A percentile compares a stretch with the other conserved stretches of the same genome.
phyloP scores from a whole-genome alignment of 1,284 basidiomycete genomes.

The Ustilago curta region DNA sequence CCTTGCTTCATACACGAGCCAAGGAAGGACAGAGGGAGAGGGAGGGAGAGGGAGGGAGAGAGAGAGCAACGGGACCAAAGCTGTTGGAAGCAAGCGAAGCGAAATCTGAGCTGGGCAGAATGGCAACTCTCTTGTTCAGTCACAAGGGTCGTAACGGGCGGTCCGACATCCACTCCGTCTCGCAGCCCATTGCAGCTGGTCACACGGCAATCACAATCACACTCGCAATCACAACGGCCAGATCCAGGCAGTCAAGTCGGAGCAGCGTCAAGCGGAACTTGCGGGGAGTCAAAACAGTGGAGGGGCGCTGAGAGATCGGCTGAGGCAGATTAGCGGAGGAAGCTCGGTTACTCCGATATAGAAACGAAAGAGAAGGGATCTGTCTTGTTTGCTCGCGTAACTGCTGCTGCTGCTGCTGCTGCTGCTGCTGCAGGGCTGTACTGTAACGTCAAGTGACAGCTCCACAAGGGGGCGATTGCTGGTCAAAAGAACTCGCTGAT shows the following conservation, averaged over 20 bases:
- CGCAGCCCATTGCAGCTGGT: too few relatives aligned
- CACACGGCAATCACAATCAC: not conserved
- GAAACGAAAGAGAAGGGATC: not conserved
- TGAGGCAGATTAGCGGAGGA: constrained; percentile 6
- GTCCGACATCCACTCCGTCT: not conserved
- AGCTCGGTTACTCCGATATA: constrained; percentile 10
- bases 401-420: not conserved
- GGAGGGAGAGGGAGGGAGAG: not conserved
- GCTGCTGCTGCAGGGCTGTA: too few relatives aligned
- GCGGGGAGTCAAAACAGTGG: not conserved
- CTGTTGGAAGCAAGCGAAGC: not conserved
- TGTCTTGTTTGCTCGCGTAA: not conserved
- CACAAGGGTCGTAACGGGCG: not conserved
- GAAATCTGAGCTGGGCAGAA: not conserved
- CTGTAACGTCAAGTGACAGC: constrained; percentile 33
- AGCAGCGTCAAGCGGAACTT: not conserved
- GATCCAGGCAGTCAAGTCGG: not conserved
- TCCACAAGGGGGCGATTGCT: not conserved
- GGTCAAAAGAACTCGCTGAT: constrained; percentile 3
- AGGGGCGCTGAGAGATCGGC: not conserved
- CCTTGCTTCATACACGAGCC: constrained; percentile 21
- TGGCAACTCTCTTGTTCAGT: too few relatives aligned
- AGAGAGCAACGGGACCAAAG: too few relatives aligned
- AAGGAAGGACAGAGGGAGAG: too few relatives aligned
- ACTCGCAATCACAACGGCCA: not conserved